Base-by-base conservation (phyloP, 2,329 filamentous ascomycete genomes). In the Penicillium sp. region DNA sequence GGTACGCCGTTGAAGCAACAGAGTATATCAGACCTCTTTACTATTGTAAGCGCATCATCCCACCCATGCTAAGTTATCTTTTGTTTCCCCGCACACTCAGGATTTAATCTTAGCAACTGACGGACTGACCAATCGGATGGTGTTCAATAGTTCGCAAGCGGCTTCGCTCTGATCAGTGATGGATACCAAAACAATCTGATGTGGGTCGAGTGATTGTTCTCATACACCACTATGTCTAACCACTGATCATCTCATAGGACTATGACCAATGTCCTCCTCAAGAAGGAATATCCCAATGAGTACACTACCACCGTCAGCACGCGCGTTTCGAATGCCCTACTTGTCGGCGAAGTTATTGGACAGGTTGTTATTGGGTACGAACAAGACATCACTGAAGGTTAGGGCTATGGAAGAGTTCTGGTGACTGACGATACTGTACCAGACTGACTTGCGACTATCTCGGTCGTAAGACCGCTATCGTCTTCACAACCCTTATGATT, bases 401-500 rank as follows among this genome's bases (percentile, higher is more conserved):
- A 35, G 14, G 43, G 30, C 30, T 10, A n/a, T 26, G 16, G 17
- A 11, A 8, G 2, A 4, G 17, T 49, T 44, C 31, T 37, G 38
- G 33, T 1, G 11, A 25, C 47, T 50, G n/a, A 50, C 14, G 9
- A 31, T 12, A 17, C 17, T 17, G 36, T 19, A 17, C 31, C 25
- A 69, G 67, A 8, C 43, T 78, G 40, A 75, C 72, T 26, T 78
- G 76, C 56, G 78, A 81, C 63, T 74, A 74, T 35, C 65, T 80
- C 9, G 78, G 78, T 9, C 75, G 78, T 5, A 78, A 77, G 45
- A 70, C 68, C 12, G 79, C 76, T 25, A 79, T 80, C 40, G 63
- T 80, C 30, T 66, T 74, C 14, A 78, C 78, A 0, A 80, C 78
- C 0, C 37, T 71, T 1, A 75, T 79, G 67, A 73, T 81, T n/a